Conservation (phyloP, 1,139 yeast genomes). For the Chernovozyma aurita region DNA sequence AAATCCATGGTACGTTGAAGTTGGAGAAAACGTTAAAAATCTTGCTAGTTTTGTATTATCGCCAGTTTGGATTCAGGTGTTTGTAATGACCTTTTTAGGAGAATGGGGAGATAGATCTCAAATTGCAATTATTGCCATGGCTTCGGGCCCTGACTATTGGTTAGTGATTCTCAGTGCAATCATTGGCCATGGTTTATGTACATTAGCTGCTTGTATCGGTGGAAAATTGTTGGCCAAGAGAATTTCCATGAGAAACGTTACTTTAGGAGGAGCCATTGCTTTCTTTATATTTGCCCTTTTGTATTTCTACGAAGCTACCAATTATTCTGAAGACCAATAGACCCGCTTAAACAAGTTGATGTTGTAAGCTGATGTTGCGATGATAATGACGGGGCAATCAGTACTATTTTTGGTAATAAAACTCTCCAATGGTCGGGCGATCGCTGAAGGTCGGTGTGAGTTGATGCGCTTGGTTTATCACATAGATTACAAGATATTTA, state of each 20-base stretch:
- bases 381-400: no score
- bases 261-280: conserved; percentile 85
- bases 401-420: no score
- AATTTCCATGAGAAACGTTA: conserved; percentile 87
- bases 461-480: no score
- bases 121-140: conserved; percentile 97
- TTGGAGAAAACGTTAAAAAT: conserved; percentile 32
- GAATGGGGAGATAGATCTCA: conserved; percentile 99
- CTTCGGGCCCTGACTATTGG: conserved; percentile 94
- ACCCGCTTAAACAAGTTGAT: no score
- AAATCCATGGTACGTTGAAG: conserved; percentile 21
- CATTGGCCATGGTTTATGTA: conserved; percentile 86
- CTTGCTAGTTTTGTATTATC: conserved; percentile 65
- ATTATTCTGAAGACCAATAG: neutral
- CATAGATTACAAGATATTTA: no score
- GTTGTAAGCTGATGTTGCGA: no score
- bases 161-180: conserved; percentile 85
- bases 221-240: conserved; percentile 87
- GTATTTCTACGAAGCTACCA: conserved; percentile 64
- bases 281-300: conserved; percentile 78
- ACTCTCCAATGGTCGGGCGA: no score
- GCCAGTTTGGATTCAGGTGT: conserved; percentile 92
- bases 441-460: no score
- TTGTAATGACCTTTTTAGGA: conserved; percentile 92
- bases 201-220: conserved; percentile 88